A percentile compares a stretch with the other conserved stretches of the same genome.
These are phyloP conservation scores for Amphibolis antarctica DNA, from an alignment of 106 monocot species.

Conservation along the genomic window DNA sequence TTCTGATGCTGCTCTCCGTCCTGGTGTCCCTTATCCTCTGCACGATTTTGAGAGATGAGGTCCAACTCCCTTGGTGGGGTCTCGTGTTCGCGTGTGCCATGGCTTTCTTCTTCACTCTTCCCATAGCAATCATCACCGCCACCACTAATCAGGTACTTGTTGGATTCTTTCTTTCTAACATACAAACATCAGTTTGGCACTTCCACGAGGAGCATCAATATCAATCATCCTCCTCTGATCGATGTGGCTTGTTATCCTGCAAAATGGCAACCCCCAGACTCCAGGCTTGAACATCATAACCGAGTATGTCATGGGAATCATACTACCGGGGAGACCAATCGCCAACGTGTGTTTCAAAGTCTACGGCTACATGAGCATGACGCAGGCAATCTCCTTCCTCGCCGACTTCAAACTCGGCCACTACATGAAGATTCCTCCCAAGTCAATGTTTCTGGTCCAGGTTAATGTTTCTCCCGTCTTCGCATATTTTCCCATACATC, in stretches of 20 bases:
- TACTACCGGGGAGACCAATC: constrained; percentile 10
- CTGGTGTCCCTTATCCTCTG: not conserved
- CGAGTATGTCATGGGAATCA: constrained; percentile 14
- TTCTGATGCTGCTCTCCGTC: not conserved
- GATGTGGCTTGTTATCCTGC: too few relatives aligned
- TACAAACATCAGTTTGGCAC: too few relatives aligned
- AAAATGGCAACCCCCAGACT: not conserved
- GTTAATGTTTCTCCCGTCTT: not conserved
- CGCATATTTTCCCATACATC: too few relatives aligned
- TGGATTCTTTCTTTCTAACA: not conserved
- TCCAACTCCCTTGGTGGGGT: constrained; percentile 20
- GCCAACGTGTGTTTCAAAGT: constrained; percentile 20
- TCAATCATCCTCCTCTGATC: too few relatives aligned
- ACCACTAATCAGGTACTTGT: constrained; percentile 14
- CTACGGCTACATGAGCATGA: constrained; percentile 17
- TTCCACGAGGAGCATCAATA: too few relatives aligned
- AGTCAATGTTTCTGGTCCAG: constrained; percentile 25
- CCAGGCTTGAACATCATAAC: constrained; percentile 13
- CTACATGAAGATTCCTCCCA: constrained; percentile 28
- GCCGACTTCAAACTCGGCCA: constrained; percentile 26
- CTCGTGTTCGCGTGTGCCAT: constrained; percentile 8
- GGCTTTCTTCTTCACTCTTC: constrained; percentile 14
- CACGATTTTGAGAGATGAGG: constrained; percentile 1
- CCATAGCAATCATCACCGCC: constrained; percentile 13
- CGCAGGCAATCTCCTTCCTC: constrained; percentile 7